Percentiles rank a stretch among this genome's conserved stretches.
Conservation (phyloP, 2,329 filamentous ascomycete genomes). For the Trichoderma brevicompactum region DNA sequence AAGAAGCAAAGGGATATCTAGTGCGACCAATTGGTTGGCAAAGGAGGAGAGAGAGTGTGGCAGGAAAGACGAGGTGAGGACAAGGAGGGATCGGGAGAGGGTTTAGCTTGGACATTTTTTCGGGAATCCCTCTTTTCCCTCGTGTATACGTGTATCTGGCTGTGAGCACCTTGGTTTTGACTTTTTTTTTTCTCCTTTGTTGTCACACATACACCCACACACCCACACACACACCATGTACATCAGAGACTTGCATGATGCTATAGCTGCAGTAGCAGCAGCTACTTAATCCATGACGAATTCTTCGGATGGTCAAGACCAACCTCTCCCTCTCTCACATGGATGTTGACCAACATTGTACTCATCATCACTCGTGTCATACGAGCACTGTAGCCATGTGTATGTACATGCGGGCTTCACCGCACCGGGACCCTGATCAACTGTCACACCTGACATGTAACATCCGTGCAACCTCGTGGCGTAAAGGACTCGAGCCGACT, state of each 20-base stretch:
- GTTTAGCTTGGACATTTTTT: slow-evolving; percentile 13
- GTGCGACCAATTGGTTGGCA: slow-evolving; percentile 15
- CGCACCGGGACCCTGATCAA: no score
- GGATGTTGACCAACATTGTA: not conserved
- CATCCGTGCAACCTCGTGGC: slow-evolving; percentile 13
- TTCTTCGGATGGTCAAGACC: slow-evolving; percentile 18
- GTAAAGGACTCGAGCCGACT: slow-evolving; percentile 18
- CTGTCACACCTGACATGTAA: not conserved
- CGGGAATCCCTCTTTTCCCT: slow-evolving; percentile 10
- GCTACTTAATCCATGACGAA: slow-evolving; percentile 25
- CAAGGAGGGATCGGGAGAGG: slow-evolving; percentile 15
- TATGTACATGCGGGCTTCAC: no score
- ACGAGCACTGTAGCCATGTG: no score
- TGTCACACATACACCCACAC: slow-evolving; percentile 29
- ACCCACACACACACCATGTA: slow-evolving; percentile 35
- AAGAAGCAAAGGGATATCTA: slow-evolving; percentile 13
- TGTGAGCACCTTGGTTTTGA: slow-evolving; percentile 33
- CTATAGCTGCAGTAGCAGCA: slow-evolving; percentile 16
- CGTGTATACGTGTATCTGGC: slow-evolving; percentile 29
- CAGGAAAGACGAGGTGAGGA: slow-evolving; percentile 4
- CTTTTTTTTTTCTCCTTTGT: slow-evolving; percentile 25
- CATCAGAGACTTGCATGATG: slow-evolving; percentile 35
- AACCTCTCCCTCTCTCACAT: not conserved
- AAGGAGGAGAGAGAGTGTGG: slow-evolving; percentile 2
- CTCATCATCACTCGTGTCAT: no score